phyloP scores from a whole-genome alignment of 1,139 yeast genomes.

The Nadsonia commutata region DNA sequence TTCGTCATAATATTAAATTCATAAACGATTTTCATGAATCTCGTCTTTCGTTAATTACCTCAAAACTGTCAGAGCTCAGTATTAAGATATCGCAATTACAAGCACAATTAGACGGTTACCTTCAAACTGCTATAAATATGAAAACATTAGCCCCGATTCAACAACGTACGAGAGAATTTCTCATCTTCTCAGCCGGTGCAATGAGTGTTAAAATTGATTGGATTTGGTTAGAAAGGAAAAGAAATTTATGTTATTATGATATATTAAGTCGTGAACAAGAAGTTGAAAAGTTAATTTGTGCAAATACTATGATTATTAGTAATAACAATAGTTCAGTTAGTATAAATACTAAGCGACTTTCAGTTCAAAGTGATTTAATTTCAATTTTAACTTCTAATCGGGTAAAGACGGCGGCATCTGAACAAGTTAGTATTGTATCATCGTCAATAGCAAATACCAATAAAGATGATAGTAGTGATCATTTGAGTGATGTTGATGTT shows the following conservation, averaged over 20 bases:
- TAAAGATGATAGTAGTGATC: background rate
- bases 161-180: constrained; percentile 33
- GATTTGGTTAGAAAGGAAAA: constrained; percentile 37
- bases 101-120: constrained; percentile 23
- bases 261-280: constrained; percentile 25
- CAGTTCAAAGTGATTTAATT: background rate
- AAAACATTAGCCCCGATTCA: constrained; percentile 37
- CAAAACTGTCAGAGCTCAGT: constrained; percentile 22
- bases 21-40: background rate
- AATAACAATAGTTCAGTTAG: constrained; percentile 1
- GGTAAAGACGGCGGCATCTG: background rate
- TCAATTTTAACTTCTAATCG: background rate
- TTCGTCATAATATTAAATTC: constrained; percentile 1
- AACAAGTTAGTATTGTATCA: background rate
- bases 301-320: background rate
- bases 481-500: background rate
- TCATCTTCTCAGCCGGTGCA: constrained; percentile 31
- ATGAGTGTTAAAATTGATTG: constrained; percentile 38
- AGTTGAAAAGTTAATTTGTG: constrained; percentile 11
- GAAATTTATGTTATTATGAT: constrained; percentile 28
- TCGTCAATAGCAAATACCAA: background rate
- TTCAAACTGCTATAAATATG: constrained; percentile 27
- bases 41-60: constrained; percentile 9
- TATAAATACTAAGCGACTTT: background rate
- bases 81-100: constrained; percentile 10